Conservation (phyloP, 805 yeast species). For the Saccharomycopsis sp. region DNA sequence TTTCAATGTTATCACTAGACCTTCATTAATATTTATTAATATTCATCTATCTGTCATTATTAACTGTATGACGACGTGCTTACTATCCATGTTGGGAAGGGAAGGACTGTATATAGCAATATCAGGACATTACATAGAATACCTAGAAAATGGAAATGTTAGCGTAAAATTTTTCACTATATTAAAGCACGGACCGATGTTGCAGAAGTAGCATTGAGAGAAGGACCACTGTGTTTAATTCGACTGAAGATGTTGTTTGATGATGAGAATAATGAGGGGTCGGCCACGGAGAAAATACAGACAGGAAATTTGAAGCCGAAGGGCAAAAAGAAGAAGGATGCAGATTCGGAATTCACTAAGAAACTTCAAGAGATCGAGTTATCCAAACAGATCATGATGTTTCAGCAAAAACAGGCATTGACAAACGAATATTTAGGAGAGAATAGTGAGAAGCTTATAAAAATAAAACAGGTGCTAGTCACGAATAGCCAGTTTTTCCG, state of each 20-base stretch:
- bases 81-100: not conserved
- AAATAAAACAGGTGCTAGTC: constrained; percentile 15
- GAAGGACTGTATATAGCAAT: not conserved
- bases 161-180: too few species aligned
- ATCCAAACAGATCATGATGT: not conserved
- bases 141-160: not conserved
- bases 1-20: too few species aligned
- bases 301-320: not conserved
- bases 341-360: constrained; percentile 36
- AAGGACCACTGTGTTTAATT: too few species aligned
- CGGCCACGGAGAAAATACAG: constrained; percentile 1
- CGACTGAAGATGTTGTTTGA: not conserved
- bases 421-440: not conserved
- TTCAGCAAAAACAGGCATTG: not conserved
- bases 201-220: too few species aligned
- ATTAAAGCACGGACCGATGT: too few species aligned
- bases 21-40: too few species aligned
- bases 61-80: too few species aligned
- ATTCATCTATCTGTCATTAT: too few species aligned
- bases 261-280: not conserved
- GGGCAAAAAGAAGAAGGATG: not conserved
- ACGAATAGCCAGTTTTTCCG: constrained; percentile 13
- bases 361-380: constrained; percentile 33
- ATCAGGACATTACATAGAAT: not conserved
- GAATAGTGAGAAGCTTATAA: constrained; percentile 7